These are phyloP conservation scores for Xylariales sp. DNA, from an alignment of 2,329 filamentous ascomycete genomes.

Conservation along the genomic window DNA sequence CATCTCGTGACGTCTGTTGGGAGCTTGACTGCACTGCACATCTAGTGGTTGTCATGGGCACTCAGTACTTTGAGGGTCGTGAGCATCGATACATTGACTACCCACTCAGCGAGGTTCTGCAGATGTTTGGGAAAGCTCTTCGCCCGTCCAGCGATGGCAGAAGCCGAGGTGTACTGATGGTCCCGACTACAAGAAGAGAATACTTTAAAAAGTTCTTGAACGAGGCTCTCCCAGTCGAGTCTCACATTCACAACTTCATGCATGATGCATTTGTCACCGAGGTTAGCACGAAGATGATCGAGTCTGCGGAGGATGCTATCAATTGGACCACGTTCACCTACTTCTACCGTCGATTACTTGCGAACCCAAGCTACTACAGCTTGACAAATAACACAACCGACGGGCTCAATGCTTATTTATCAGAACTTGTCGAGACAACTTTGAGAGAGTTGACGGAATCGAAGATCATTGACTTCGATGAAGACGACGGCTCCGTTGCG, in stretches of 20 bases:
- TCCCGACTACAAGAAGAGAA: constrained; percentile 87
- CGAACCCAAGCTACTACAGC: constrained; percentile 95
- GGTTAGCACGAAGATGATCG: constrained; percentile 92
- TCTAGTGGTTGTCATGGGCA: constrained; percentile 93
- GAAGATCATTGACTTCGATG: constrained; percentile 93
- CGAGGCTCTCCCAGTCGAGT: constrained; percentile 92
- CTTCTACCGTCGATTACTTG: constrained; percentile 90
- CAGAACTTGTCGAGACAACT: constrained; percentile 89
- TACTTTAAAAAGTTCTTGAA: constrained; percentile 99
- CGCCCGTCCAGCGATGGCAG: constrained; percentile 73
- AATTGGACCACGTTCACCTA: constrained; percentile 99
- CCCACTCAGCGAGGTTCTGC: constrained; percentile 84
- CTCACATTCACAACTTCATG: constrained; percentile 83
- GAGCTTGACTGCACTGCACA: constrained; percentile 85
- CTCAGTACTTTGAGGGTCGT: constrained; percentile 92
- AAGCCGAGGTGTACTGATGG: constrained; percentile 91
- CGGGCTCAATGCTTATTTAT: constrained; percentile 88
- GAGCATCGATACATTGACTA: constrained; percentile 98
- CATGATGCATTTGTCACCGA: constrained; percentile 97
- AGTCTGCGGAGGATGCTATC: constrained; percentile 92
- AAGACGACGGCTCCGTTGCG: constrained; percentile 83
- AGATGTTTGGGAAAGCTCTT: constrained; percentile 96
- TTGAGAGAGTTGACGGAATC: constrained; percentile 86
- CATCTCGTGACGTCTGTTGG: constrained; percentile 87
- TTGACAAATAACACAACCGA: constrained; percentile 85